Evolutionary conservation across 140 eudicot genomes (phyloP).

Genomic region (Bidens hawaiensis): DNA sequence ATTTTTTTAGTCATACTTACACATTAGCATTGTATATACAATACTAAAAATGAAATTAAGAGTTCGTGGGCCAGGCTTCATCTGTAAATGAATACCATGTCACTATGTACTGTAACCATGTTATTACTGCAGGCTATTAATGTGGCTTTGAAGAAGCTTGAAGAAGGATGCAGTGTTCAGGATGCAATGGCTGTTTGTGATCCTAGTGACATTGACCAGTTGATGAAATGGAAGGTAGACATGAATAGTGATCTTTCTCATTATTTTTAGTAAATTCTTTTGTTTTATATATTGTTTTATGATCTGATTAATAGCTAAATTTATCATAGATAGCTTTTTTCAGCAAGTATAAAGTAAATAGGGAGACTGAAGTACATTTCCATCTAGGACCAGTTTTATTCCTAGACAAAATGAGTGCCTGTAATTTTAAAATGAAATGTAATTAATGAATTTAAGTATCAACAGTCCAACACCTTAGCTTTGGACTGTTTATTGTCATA

Average conservation of each 20-base stretch:
- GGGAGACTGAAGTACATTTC: background rate
- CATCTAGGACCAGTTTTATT: background rate
- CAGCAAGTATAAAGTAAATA: background rate
- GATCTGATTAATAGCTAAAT: slow-evolving; percentile 3
- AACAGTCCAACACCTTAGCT: background rate
- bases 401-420: background rate
- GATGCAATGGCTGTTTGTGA: slow-evolving; percentile 83
- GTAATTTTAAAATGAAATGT: background rate
- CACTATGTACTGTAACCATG: background rate
- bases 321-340: background rate
- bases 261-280: background rate
- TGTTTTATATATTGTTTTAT: background rate
- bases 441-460: background rate
- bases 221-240: slow-evolving; percentile 74
- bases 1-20: background rate
- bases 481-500: background rate
- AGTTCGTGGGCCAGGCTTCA: background rate
- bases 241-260: background rate
- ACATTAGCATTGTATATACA: background rate
- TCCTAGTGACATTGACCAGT: slow-evolving; percentile 51
- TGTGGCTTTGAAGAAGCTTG: slow-evolving; percentile 63
- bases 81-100: background rate
- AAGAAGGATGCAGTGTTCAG: slow-evolving; percentile 57
- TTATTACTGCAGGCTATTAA: slow-evolving; percentile 55
- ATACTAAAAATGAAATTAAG: background rate